Conservation (phyloP, 139 green algal genomes). For the Coelastrella sp. region DNA sequence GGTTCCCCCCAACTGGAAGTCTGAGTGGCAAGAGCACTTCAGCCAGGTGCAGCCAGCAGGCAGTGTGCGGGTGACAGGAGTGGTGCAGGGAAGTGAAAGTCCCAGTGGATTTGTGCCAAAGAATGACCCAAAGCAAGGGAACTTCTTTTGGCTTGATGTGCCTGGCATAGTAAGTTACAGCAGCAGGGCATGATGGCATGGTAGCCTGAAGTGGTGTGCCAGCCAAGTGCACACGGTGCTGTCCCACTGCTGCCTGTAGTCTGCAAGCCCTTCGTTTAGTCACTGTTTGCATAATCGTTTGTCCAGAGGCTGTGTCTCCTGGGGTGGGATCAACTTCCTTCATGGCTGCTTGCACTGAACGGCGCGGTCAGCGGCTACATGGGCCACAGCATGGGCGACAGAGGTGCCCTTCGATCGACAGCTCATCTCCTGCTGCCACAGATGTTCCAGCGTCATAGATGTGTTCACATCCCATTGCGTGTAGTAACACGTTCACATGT, state of each 20-base stretch:
- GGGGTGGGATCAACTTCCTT: no score
- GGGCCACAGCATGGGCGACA: no score
- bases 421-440: no score
- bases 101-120: conserved; percentile 37
- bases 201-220: no score
- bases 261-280: not conserved
- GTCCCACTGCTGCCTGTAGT: not conserved
- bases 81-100: conserved; percentile 45
- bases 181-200: not conserved
- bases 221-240: not conserved
- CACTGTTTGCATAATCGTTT: no score
- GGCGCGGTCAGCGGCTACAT: no score
- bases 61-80: conserved; percentile 33
- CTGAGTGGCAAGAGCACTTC: conserved; percentile 26
- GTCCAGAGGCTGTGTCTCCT: no score
- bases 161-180: conserved; percentile 42
- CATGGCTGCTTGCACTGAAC: no score
- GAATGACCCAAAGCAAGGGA: conserved; percentile 36
- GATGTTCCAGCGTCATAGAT: not conserved
- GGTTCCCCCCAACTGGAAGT: conserved; percentile 49
- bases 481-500: not conserved
- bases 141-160: conserved; percentile 48
- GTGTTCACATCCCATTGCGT: not conserved
- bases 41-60: not conserved
- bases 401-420: no score